phyloP scores from a whole-genome alignment of 306 rosid species.

The Prunus mume region DNA sequence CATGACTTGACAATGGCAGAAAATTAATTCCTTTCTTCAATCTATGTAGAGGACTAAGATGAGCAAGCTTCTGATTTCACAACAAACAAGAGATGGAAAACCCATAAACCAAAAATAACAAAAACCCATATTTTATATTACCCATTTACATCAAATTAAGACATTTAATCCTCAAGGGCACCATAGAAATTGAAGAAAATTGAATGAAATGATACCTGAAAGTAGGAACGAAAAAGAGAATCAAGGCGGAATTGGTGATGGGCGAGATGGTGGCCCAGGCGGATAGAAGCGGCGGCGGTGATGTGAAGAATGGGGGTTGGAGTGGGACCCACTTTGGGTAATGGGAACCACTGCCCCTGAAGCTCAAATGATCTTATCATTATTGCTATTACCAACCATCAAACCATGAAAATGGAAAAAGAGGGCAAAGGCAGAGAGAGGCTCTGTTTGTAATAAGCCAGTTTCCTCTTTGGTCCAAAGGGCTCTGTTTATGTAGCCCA shows the following conservation, averaged over 20 bases:
- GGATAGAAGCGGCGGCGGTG: slow-evolving; percentile 61
- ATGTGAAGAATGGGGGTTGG: slow-evolving; percentile 30
- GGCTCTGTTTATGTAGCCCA: too few species aligned
- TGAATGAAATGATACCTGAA: slow-evolving; percentile 40
- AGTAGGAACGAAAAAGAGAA: slow-evolving; percentile 43
- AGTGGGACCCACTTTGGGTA: slow-evolving; percentile 30
- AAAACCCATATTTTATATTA: background rate
- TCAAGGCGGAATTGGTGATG: slow-evolving; percentile 40
- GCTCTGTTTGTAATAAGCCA: too few species aligned
- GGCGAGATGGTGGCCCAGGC: slow-evolving; percentile 45
- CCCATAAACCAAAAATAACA: slow-evolving; percentile 2
- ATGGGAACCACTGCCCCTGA: background rate
- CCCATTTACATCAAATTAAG: background rate
- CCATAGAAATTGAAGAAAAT: background rate
- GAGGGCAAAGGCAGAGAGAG: too few species aligned
- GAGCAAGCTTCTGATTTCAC: slow-evolving; percentile 43
- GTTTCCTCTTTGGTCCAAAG: too few species aligned
- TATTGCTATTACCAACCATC: background rate
- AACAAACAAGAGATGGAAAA: background rate
- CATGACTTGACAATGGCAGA: slow-evolving; percentile 35
- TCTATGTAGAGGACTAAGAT: slow-evolving; percentile 32
- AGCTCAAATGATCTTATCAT: slow-evolving; percentile 14
- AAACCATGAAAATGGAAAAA: background rate
- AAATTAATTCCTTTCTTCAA: slow-evolving; percentile 27
- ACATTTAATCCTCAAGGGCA: too few species aligned